Base-by-base conservation (phyloP, 1,284 basidiomycete genomes). In the Trichosporon inkin region DNA sequence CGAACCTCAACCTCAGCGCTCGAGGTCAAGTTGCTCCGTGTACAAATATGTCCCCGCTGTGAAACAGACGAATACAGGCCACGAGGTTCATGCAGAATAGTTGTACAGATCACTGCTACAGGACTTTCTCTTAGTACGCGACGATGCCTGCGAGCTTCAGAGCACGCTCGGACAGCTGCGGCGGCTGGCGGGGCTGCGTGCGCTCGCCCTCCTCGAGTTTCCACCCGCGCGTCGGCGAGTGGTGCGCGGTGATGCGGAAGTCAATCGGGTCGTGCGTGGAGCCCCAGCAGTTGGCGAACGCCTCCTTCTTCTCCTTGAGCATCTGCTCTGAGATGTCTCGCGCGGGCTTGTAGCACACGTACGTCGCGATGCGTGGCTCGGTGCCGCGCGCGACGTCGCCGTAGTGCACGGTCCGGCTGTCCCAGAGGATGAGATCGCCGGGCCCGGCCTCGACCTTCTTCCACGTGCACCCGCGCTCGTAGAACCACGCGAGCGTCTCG, bases 331-430 rank as follows among this genome's bases (percentile, higher is more conserved):
- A 44, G 14, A 71, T 70, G 41, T 67, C 70, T 24, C 56, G 56
- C 4, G 69, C 68, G 11, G 73, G 73, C 59, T 73, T 75, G 69
- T 71, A 75, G 62, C 73, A 75, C 20, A 75, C 72, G 38, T 75
- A 75, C 32, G 70, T 74, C 2, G 72, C 72, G 28, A 75, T 55
- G 32, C 73, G 63, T 19, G 72, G 69, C 62, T 65, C 47, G 52
- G 68, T 60, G 19, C 73, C 71, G 34, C 37, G 47, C 6, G 71
- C 71, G 39, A 65, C 66, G 20, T 67, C 71, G 53, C 71, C 71
- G 57, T 75, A 75, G 60, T 75, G 68, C 39, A 70, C 57, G 28
- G 61, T 66, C 41, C 65, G 32, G 49, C 58, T 64, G 61, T 71
- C 69, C 71, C 71, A 75, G 34, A 74, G 65, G 56, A 74, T 73